Evolutionary conservation across 306 rosid species (phyloP), one percentile per base, ranked within the genome.

Genomic region (Pueraria montana): DNA sequence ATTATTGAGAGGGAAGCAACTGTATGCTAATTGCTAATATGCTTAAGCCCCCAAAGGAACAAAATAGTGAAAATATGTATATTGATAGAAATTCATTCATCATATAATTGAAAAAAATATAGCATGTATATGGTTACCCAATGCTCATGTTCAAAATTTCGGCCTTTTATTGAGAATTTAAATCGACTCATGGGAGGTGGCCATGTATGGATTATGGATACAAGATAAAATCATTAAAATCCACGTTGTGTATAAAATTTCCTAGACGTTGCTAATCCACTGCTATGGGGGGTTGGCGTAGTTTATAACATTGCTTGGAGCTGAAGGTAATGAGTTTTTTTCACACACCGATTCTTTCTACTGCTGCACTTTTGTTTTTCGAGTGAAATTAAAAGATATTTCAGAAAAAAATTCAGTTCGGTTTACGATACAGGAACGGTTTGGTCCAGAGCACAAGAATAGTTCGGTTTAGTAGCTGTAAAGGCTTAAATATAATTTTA

Each of bases 1-100:
- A 68, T 30, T 30, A 5, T 30, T 78, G 75, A 68, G 56, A 77
- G 84, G 69, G 53, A 79, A 43, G 40, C 76, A 63, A 70, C 24
- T 84, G 55, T 75, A 21, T 72, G 58, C 59, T 45, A 45, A 45
- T 71, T 71, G 42, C 76, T 62, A 82, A 75, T 63, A 64, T 59
- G 46, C 42, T 20, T 64, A 53, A 34, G 23, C 38, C 73, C 63
- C 78, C 4, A 77, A 40, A 26, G 56, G 11, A 50, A 26, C 38
- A 58, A 20, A 45, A n/a, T n/a, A n/a, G n/a, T n/a, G n/a, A n/a
- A n/a, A n/a, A 56, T 64, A 78, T 80, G 40, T 49, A 84, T 71
- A 77, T 72, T 66, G 26, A 80, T 68, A 61, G 71, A 64, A 18
- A 82, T 83, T 82, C 81, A 83, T 79, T 83, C 86, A 77, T 71